Evolutionary conservation across 2,329 filamentous ascomycete genomes (phyloP).

Genomic region (Diplodia corticola): DNA sequence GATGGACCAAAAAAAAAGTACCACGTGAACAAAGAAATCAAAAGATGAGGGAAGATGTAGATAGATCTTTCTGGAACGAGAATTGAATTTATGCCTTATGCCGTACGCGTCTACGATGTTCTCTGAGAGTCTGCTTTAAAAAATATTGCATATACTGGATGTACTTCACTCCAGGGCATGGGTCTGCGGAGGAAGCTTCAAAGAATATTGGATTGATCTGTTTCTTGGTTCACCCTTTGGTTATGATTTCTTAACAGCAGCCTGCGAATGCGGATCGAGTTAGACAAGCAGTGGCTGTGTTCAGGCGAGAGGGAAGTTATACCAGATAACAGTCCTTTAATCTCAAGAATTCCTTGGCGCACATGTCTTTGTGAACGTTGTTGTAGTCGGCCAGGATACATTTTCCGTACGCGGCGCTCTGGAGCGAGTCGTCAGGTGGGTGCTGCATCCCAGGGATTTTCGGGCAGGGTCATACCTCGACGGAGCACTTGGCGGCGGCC

Average conservation of each 20-base stretch:
- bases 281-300: background rate
- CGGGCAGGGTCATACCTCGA: slow-evolving; percentile 54
- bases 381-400: slow-evolving; percentile 91
- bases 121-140: background rate
- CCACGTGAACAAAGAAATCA: background rate
- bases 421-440: background rate
- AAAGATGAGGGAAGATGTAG: background rate
- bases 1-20: background rate
- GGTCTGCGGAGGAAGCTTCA: background rate
- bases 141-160: too few relatives aligned
- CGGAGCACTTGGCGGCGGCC: slow-evolving; percentile 64
- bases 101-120: background rate
- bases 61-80: slow-evolving; percentile 4
- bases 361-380: slow-evolving; percentile 87
- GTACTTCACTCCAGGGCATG: background rate
- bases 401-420: slow-evolving; percentile 87
- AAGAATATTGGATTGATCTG: background rate
- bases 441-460: background rate
- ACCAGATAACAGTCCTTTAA: slow-evolving; percentile 89
- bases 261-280: background rate
- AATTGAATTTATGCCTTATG: background rate
- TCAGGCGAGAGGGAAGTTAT: slow-evolving; percentile 23
- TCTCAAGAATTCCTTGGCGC: slow-evolving; percentile 76
- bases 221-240: background rate
- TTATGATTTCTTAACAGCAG: slow-evolving; percentile 6